Base-by-base conservation (phyloP, 257 asterid genomes). In the Nyctanthes arbortristis region DNA sequence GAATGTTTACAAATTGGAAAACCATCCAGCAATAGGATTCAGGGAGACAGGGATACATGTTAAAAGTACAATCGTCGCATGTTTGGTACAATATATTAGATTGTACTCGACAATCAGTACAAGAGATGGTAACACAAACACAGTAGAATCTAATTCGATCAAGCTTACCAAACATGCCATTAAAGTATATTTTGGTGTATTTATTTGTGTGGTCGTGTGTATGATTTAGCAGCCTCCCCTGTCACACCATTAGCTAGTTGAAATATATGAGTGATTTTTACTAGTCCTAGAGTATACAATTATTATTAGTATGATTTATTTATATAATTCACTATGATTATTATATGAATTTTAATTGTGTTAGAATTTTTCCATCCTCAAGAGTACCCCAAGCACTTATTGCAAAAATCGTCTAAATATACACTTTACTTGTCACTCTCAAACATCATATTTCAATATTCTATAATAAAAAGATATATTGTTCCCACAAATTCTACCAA, bases 1-100 rank as follows among this genome's bases (percentile, higher is more conserved):
- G 66, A 70, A n/a, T 94, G 99, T 52, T 43, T 94, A 24, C 86
- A 73, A 58, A 34, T 79, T 1, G 96, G 97, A 0, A 91, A 85
- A 77, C 99, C 98, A 22, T 37, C 94, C n/a, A 77, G 84, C 69
- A 93, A 80, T 71, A 77, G 75, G 66, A 56, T 77, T 72, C 94
- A 75, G 16, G 87, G 86, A 12, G 95, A 91, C 54, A 76, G 79
- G 35, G 96, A 87, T 69, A 75, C 82, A 52, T 93, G 99, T 83
- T 89, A 73, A n/a, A n/a, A 79, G 35, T n/a, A 61, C 31, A 47
- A 40, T 32, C 4, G 52, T 3, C 35, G 67, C 30, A 34, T 62
- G 39, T 22, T 22, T 31, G n/a, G 4, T 35, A 33, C 1, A 4
- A 4, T 32, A 24, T 61, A 32, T 31, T 20, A 35, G 45, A 30